These are phyloP conservation scores for Cucumis hystrix DNA, from an alignment of 306 rosid species.

Conservation along the genomic window DNA sequence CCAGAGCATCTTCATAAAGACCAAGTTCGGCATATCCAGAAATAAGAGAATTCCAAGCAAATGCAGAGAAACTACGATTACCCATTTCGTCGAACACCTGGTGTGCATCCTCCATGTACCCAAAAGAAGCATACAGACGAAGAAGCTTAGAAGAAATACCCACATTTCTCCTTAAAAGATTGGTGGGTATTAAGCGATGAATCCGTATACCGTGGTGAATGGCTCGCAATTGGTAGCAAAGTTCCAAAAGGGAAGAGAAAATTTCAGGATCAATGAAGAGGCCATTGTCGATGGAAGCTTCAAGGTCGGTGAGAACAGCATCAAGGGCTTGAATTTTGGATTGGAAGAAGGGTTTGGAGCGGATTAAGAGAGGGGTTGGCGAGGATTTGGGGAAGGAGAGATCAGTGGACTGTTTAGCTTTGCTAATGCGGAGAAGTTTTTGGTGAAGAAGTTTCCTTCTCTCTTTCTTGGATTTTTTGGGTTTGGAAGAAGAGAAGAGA, in stretches of 20 bases:
- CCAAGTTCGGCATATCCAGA: slow-evolving; percentile 65
- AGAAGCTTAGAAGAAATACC: slow-evolving; percentile 62
- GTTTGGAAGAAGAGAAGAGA: slow-evolving; percentile 21
- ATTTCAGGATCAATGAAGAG: slow-evolving; percentile 37
- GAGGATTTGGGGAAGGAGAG: slow-evolving; percentile 44
- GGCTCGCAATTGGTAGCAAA: slow-evolving; percentile 46
- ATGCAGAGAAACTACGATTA: slow-evolving; percentile 31
- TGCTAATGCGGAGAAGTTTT: slow-evolving; percentile 19
- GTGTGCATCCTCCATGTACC: slow-evolving; percentile 48
- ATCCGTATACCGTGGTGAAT: slow-evolving; percentile 36
- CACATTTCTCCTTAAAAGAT: slow-evolving; percentile 35
- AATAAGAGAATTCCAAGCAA: slow-evolving; percentile 81
- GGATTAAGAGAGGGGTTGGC: slow-evolving; percentile 53
- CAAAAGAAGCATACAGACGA: slow-evolving; percentile 46
- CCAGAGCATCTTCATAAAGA: slow-evolving; percentile 59
- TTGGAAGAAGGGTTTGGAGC: slow-evolving; percentile 32
- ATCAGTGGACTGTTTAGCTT: neutral
- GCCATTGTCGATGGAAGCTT: slow-evolving; percentile 42
- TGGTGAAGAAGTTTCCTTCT: slow-evolving; percentile 9
- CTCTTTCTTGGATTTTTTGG: slow-evolving; percentile 18
- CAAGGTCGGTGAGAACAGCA: slow-evolving; percentile 45
- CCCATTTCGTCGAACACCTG: slow-evolving; percentile 75
- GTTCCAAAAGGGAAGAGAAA: slow-evolving; percentile 66
- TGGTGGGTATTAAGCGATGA: slow-evolving; percentile 51
- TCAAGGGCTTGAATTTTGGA: slow-evolving; percentile 68